Evolutionary conservation across 257 asterid genomes (phyloP).

Genomic region (Solanum peruvianum): DNA sequence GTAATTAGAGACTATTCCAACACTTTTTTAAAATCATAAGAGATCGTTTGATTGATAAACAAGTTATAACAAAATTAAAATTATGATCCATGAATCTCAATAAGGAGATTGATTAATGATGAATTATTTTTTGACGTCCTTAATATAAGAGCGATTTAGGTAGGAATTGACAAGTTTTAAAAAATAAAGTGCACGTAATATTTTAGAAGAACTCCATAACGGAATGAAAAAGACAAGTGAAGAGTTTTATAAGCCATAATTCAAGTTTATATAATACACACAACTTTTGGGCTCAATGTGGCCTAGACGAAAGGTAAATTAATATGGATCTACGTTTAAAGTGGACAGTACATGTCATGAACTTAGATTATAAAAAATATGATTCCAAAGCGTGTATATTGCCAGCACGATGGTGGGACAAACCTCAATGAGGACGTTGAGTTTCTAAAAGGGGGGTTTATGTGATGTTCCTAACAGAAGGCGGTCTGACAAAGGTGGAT

Average conservation of each 20-base stretch:
- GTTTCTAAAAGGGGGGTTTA: too few species aligned
- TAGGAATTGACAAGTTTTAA: not conserved
- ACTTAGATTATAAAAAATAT: not conserved
- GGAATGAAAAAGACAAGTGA: too few species aligned
- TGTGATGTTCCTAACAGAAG: too few species aligned
- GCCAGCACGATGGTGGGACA: too few species aligned
- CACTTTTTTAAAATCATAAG: not conserved
- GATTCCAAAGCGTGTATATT: too few species aligned
- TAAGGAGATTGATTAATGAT: not conserved
- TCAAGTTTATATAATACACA: too few species aligned
- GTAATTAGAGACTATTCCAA: not conserved
- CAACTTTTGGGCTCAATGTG: not conserved
- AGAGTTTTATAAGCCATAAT: too few species aligned
- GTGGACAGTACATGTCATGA: not conserved
- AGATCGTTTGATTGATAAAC: not conserved
- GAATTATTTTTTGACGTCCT: not conserved
- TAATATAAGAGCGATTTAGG: not conserved
- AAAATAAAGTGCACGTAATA: too few species aligned
- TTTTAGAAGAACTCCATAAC: too few species aligned
- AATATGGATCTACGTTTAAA: not conserved
- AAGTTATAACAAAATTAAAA: not conserved
- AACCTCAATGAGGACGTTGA: too few species aligned
- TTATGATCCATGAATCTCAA: not conserved
- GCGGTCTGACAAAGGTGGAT: too few species aligned
- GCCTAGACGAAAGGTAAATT: not conserved